A percentile compares a stretch with the other conserved stretches of the same genome.
Conservation (phyloP, 1,284 basidiomycete species). For the Trichosporon sp. region DNA sequence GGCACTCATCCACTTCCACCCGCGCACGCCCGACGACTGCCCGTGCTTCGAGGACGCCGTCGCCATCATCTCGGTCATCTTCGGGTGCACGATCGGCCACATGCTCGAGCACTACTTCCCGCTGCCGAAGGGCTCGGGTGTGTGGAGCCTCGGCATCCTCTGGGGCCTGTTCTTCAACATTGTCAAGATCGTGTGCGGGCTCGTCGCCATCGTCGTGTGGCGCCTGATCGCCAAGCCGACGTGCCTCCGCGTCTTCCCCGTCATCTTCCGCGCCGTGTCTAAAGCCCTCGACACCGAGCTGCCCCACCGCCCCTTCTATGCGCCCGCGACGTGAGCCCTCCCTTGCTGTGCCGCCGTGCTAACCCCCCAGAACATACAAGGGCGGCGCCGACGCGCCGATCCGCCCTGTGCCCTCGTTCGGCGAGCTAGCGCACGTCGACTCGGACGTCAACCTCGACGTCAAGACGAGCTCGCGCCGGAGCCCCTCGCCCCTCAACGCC, state of each 20-base stretch:
- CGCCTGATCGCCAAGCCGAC: constrained; percentile 74
- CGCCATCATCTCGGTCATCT: constrained; percentile 77
- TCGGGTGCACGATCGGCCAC: constrained; percentile 67
- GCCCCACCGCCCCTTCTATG: constrained; percentile 76
- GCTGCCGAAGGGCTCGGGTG: not conserved
- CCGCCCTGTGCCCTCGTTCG: constrained; percentile 74
- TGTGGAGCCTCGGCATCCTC: constrained; percentile 9
- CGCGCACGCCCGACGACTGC: constrained; percentile 90
- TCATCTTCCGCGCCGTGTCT: constrained; percentile 67
- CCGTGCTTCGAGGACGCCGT: constrained; percentile 98
- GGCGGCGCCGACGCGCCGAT: constrained; percentile 61
- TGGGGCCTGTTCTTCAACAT: constrained; percentile 49
- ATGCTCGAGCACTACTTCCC: constrained; percentile 54
- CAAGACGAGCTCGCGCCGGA: not conserved
- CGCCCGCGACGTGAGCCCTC: constrained; percentile 64
- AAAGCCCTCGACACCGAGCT: constrained; percentile 56
- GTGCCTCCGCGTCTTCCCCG: constrained; percentile 69
- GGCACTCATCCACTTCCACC: constrained; percentile 77
- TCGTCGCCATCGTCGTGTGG: constrained; percentile 68
- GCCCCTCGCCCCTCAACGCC: constrained; percentile 2
- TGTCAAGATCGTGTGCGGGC: constrained; percentile 30
- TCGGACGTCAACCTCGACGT: constrained; percentile 31
- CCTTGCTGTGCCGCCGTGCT: not conserved
- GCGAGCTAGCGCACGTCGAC: constrained; percentile 58
- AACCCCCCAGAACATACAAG: constrained; percentile 58